These are phyloP conservation scores for Didymella pomorum DNA, from an alignment of 2,329 filamentous ascomycete species.

Conservation along the genomic window DNA sequence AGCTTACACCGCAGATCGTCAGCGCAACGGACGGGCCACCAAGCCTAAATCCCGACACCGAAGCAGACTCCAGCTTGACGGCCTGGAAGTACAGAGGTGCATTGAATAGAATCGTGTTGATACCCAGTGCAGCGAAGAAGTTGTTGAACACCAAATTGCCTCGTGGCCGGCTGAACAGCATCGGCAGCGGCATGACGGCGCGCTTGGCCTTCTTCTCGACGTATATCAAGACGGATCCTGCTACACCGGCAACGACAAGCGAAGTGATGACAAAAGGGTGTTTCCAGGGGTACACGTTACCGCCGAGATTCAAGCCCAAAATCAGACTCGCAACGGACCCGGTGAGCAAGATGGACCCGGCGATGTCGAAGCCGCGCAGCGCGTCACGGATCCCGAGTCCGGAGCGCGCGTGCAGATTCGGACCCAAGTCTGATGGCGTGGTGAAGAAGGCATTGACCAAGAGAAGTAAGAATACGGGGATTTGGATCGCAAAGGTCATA, in stretches of 20 bases:
- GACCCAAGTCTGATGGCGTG: slow-evolving; percentile 56
- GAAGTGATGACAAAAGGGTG: slow-evolving; percentile 61
- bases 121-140: slow-evolving; percentile 59
- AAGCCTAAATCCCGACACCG: slow-evolving; percentile 75
- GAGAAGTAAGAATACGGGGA: slow-evolving; percentile 58
- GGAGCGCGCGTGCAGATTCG: slow-evolving; percentile 53
- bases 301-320: slow-evolving; percentile 61
- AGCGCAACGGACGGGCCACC: slow-evolving; percentile 66
- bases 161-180: slow-evolving; percentile 57
- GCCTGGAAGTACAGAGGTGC: slow-evolving; percentile 72
- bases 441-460: slow-evolving; percentile 55
- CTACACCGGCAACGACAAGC: slow-evolving; percentile 53
- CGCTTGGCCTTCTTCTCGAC: slow-evolving; percentile 51
- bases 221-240: slow-evolving; percentile 52
- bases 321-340: slow-evolving; percentile 58
- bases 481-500: slow-evolving; percentile 69
- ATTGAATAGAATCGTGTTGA: slow-evolving; percentile 70
- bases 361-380: slow-evolving; percentile 59
- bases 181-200: slow-evolving; percentile 60
- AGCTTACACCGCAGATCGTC: slow-evolving; percentile 52
- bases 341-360: slow-evolving; percentile 59
- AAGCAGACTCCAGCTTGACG: slow-evolving; percentile 65
- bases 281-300: slow-evolving; percentile 61
- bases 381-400: slow-evolving; percentile 53
- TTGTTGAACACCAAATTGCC: slow-evolving; percentile 61